A percentile compares a stretch with the other conserved stretches of the same genome.
phyloP scores from a whole-genome alignment of 2,329 filamentous ascomycete genomes.

The Lojkania enalia region DNA sequence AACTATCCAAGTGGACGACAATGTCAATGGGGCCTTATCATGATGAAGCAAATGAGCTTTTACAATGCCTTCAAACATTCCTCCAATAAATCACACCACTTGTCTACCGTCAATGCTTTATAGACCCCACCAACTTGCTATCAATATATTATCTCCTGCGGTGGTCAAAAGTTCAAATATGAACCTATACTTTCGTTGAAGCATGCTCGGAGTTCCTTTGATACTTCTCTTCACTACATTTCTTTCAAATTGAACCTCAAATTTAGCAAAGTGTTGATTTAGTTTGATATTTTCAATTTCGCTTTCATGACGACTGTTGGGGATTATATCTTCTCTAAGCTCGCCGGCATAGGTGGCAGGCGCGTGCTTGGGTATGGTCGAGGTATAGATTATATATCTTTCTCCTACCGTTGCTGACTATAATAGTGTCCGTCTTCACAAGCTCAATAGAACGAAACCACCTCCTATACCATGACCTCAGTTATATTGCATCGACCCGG shows the following conservation, averaged over 20 bases:
- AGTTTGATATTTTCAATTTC: neutral
- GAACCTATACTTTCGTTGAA: neutral
- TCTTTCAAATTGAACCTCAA: neutral
- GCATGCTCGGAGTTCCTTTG: neutral
- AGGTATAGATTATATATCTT: constrained; percentile 5
- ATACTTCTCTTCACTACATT: neutral
- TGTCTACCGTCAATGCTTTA: too few species aligned
- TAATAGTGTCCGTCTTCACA: constrained; percentile 13
- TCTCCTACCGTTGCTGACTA: neutral
- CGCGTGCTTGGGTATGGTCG: constrained; percentile 4
- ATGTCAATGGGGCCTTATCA: too few species aligned
- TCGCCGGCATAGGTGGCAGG: constrained; percentile 11
- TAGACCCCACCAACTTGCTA: too few species aligned
- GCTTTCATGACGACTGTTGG: constrained; percentile 14
- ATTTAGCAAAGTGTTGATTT: neutral
- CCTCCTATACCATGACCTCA: constrained; percentile 6
- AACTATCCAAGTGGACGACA: neutral
- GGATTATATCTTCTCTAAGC: constrained; percentile 17
- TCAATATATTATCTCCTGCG: too few species aligned
- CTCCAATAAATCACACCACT: too few species aligned
- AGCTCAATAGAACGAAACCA: constrained; percentile 16
- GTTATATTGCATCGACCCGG: neutral
- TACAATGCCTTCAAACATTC: too few species aligned
- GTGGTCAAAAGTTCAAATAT: too few species aligned
- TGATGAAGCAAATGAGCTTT: too few species aligned